phyloP scores from a whole-genome alignment of 2,329 filamentous ascomycete genomes.

The Geosmithia putterillii region DNA sequence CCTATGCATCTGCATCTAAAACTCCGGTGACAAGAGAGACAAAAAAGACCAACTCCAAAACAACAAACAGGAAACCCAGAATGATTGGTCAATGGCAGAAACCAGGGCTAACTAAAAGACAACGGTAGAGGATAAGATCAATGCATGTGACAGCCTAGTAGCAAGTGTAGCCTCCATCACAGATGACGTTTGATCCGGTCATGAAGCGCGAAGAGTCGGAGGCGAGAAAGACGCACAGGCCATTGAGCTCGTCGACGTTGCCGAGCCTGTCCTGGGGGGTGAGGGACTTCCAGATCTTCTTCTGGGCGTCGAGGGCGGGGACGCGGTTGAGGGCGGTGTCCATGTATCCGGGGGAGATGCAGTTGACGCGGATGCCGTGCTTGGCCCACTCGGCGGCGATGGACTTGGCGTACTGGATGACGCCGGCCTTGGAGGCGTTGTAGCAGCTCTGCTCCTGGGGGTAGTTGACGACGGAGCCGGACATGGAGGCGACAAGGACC shows the following conservation, averaged over 20 bases:
- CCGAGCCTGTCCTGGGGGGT: slow-evolving; percentile 66
- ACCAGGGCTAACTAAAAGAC: no score
- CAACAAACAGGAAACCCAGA: no score
- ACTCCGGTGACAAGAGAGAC: no score
- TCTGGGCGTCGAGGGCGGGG: slow-evolving; percentile 65
- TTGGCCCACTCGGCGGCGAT: slow-evolving; percentile 78
- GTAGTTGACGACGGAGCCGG: slow-evolving; percentile 74
- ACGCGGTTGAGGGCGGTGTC: slow-evolving; percentile 73
- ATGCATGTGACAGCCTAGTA: slow-evolving; percentile 29
- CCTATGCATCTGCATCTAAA: no score
- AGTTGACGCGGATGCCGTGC: slow-evolving; percentile 71
- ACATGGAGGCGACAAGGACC: slow-evolving; percentile 70
- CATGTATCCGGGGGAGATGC: slow-evolving; percentile 78
- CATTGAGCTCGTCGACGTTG: slow-evolving; percentile 64
- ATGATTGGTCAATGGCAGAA: no score
- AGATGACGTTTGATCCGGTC: slow-evolving; percentile 63
- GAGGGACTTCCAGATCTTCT: slow-evolving; percentile 66
- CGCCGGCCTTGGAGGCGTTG: slow-evolving; percentile 74
- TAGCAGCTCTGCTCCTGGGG: slow-evolving; percentile 75
- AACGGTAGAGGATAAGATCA: neutral
- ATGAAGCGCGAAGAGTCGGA: slow-evolving; percentile 64
- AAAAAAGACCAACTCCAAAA: no score
- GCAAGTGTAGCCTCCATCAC: slow-evolving; percentile 58
- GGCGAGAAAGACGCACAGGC: slow-evolving; percentile 63
- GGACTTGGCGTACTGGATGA: slow-evolving; percentile 67